Evolutionary conservation across 2,329 filamentous ascomycete genomes (phyloP).

Genomic region (Penicillium sp.): DNA sequence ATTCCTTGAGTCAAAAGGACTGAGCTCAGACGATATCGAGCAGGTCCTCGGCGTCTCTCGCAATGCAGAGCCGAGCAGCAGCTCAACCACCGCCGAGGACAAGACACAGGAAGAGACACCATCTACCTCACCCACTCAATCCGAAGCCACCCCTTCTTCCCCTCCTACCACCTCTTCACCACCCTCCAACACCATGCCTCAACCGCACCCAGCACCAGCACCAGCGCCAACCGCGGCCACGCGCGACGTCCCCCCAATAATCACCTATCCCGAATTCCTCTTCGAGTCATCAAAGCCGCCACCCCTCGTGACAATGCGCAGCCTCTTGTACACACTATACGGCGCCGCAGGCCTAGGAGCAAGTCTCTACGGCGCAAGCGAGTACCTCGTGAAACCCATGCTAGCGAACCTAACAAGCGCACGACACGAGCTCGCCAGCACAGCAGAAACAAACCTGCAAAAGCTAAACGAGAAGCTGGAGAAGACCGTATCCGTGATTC

Average conservation of each 20-base stretch:
- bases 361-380: constrained; percentile 58
- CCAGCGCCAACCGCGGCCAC: constrained; percentile 20
- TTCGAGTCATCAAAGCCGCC: constrained; percentile 59
- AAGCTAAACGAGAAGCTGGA: constrained; percentile 58
- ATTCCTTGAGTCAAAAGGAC: constrained; percentile 76
- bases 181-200: constrained; percentile 17
- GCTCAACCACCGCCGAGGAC: constrained; percentile 15
- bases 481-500: constrained; percentile 53
- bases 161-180: constrained; percentile 9
- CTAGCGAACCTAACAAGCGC: constrained; percentile 53
- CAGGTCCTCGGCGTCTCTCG: constrained; percentile 56
- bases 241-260: constrained; percentile 58
- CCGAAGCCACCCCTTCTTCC: constrained; percentile 10
- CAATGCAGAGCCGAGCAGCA: constrained; percentile 32
- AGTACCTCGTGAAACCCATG: constrained; percentile 61
- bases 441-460: constrained; percentile 53
- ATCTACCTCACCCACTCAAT: constrained; percentile 7
- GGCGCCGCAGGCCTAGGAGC: constrained; percentile 56
- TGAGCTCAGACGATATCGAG: constrained; percentile 67
- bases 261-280: constrained; percentile 67
- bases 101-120: constrained; percentile 12
- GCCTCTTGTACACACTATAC: constrained; percentile 58
- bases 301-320: constrained; percentile 59
- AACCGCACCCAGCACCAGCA: constrained; percentile 16
- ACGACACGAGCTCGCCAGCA: constrained; percentile 58